A percentile compares a stretch with the other conserved stretches of the same genome.
These are phyloP conservation scores for Polytolypa hystricis DNA, from an alignment of 2,329 filamentous ascomycete genomes.

Conservation along the genomic window DNA sequence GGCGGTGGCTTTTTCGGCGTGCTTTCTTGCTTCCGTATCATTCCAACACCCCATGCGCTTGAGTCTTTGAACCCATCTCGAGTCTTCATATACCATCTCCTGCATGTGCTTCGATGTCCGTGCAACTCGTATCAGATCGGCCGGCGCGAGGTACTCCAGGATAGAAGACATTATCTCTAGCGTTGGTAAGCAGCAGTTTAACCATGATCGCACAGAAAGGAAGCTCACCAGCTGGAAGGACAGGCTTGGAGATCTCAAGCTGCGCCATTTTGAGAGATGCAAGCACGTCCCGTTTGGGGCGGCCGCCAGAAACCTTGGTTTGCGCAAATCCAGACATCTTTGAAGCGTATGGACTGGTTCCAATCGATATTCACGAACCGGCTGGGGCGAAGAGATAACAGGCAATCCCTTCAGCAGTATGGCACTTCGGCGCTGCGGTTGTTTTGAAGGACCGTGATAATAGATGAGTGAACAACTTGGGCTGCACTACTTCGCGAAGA, in stretches of 20 bases:
- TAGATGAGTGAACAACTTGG: too few relatives aligned
- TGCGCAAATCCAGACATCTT: conserved; percentile 10
- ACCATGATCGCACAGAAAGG: background rate
- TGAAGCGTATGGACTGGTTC: too few relatives aligned
- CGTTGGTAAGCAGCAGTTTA: conserved; percentile 16
- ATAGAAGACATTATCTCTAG: conserved; percentile 78
- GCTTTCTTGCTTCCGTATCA: conserved; percentile 68
- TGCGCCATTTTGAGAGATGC: conserved; percentile 68
- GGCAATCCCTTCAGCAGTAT: too few relatives aligned
- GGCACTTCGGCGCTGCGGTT: too few relatives aligned
- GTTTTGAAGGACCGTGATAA: too few relatives aligned
- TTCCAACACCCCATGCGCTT: conserved; percentile 88
- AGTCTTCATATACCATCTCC: conserved; percentile 98
- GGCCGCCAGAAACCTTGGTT: conserved; percentile 19
- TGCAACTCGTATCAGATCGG: conserved; percentile 77
- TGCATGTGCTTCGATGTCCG: conserved; percentile 74
- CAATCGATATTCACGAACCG: too few relatives aligned
- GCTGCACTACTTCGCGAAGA: too few relatives aligned
- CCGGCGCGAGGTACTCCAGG: conserved; percentile 75
- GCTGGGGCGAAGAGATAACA: too few relatives aligned
- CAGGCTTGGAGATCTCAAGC: conserved; percentile 66
- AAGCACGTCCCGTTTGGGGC: conserved; percentile 47
- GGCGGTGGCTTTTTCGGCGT: conserved; percentile 58
- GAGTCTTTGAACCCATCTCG: conserved; percentile 79
- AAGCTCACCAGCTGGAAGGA: conserved; percentile 64